A percentile compares a stretch with the other conserved stretches of the same genome.
These are phyloP conservation scores for Blastocystis sp. DNA, from an alignment of 352 stramenopile species.

Conservation along the genomic window DNA sequence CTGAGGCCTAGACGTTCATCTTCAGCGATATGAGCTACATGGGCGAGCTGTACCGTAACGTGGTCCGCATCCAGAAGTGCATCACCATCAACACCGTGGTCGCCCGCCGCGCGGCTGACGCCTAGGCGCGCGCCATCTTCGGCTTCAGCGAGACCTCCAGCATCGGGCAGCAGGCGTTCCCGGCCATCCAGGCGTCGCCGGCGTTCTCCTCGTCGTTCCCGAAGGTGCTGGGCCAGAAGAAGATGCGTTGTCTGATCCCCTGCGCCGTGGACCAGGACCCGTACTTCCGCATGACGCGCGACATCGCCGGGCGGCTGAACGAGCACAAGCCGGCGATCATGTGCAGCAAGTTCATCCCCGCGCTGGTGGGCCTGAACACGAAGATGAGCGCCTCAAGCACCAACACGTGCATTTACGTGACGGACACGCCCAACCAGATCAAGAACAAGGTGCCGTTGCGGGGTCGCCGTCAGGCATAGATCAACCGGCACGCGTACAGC, in stretches of 20 bases:
- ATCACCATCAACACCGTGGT: conserved; percentile 86
- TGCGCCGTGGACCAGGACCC: conserved; percentile 97
- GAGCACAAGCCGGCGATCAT: conserved; percentile 93
- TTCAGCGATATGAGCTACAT: conserved; percentile 99
- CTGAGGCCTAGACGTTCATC: conserved; percentile 93
- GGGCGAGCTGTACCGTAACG: conserved; percentile 94
- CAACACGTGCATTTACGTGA: conserved; percentile 97
- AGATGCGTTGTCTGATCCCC: conserved; percentile 94
- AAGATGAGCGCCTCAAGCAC: conserved; percentile 97
- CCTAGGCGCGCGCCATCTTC: conserved; percentile 95
- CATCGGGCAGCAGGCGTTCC: conserved; percentile 98
- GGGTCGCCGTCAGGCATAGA: conserved; percentile 79
- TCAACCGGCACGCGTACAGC: conserved; percentile 80
- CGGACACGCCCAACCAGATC: conserved; percentile 93
- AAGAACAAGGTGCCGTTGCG: conserved; percentile 76
- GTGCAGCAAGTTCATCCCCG: conserved; percentile 99
- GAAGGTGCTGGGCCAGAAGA: conserved; percentile 80
- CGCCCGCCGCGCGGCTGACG: conserved; percentile 42
- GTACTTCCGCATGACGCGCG: conserved; percentile 96
- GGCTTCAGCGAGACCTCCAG: conserved; percentile 92
- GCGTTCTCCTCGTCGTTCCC: conserved; percentile 96
- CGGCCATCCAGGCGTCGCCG: conserved; percentile 91
- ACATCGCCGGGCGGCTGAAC: conserved; percentile 94
- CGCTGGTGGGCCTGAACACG: conserved; percentile 88
- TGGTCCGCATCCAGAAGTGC: conserved; percentile 98